A percentile compares a stretch with the other conserved stretches of the same genome.
Evolutionary conservation across 495 filamentous ascomycete species (phyloP).

Genomic region (Xylaria telfairii): DNA sequence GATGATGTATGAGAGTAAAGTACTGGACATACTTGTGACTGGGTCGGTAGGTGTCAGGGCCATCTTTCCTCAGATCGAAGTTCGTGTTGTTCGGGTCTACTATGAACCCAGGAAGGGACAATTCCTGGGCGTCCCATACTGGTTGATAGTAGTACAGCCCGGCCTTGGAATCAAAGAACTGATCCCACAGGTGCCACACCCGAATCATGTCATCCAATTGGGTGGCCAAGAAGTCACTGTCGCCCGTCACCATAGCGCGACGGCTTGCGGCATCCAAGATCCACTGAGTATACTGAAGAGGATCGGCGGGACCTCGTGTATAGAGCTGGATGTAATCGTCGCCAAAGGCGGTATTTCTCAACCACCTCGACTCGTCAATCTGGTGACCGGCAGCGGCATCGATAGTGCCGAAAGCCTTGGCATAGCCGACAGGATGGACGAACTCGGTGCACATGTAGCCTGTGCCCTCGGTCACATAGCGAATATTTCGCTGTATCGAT

Average conservation of each 20-base stretch:
- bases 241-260: slow-evolving; percentile 48
- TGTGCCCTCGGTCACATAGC: slow-evolving; percentile 47
- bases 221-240: slow-evolving; percentile 41
- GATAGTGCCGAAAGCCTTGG: slow-evolving; percentile 46
- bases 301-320: slow-evolving; percentile 49
- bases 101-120: slow-evolving; percentile 49
- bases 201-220: slow-evolving; percentile 51
- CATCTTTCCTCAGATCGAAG: slow-evolving; percentile 41
- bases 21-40: slow-evolving; percentile 40
- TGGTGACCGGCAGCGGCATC: slow-evolving; percentile 53
- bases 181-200: slow-evolving; percentile 50
- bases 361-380: slow-evolving; percentile 54
- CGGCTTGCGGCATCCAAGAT: slow-evolving; percentile 48
- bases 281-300: slow-evolving; percentile 52
- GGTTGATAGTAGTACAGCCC: slow-evolving; percentile 52
- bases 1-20: background rate
- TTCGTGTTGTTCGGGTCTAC: slow-evolving; percentile 42
- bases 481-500: slow-evolving; percentile 48
- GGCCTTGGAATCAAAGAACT: slow-evolving; percentile 37
- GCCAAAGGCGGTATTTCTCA: slow-evolving; percentile 46
- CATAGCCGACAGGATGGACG: slow-evolving; percentile 49
- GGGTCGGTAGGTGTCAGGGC: slow-evolving; percentile 51
- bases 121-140: slow-evolving; percentile 54
- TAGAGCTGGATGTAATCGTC: slow-evolving; percentile 53
- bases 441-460: slow-evolving; percentile 55